Evolutionary conservation across 805 yeast species (phyloP), one percentile per base, ranked within the genome.

Genomic region (Hanseniaspora pseudoguilliermondii): DNA sequence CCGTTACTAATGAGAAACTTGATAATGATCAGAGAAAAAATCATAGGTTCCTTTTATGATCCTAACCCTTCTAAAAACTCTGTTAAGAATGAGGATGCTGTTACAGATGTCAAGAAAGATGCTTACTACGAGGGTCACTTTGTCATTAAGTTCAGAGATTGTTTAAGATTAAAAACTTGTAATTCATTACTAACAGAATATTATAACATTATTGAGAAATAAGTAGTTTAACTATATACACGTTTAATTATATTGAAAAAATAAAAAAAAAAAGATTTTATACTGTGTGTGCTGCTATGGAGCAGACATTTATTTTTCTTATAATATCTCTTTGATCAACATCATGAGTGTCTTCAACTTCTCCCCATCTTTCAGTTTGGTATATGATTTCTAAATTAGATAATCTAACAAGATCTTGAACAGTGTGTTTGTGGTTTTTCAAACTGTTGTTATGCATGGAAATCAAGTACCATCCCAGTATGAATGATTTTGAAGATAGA

Each of bases 281-380:
- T 50, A 58, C 54, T 29, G 57, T 47, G 54, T 9, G 56, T 11
- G 82, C 77, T 20, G 81, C 65, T 42, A 85, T 67, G 4, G 90
- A 84, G 32, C 95, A 90, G 60, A 88, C 78, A 38, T 91, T 82
- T 48, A 93, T 76, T 64, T 82, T 81, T 69, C 97, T 81, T 64
- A 87, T 75, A 63, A 95, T 76, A 62, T 93, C 97, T 41, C 83
- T 95, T 68, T 84, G 83, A 64, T 87, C 95, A n/a, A 93, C 97
- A 67, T 93, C 98, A 66, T 93, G 98, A 2, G 97, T 88, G 65
- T 93, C 98, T 71, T 93, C 97, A 25, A 91, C 97, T 69, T 91
- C 97, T 35, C 98, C 98, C 98, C 98, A 93, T 64, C 82, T 78
- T 23, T 80, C 81, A 38, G 95, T 86, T 70, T 93, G 99, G 69